Evolutionary conservation across 2,329 filamentous ascomycete genomes (phyloP).

Genomic region (Apiospora aurea): DNA sequence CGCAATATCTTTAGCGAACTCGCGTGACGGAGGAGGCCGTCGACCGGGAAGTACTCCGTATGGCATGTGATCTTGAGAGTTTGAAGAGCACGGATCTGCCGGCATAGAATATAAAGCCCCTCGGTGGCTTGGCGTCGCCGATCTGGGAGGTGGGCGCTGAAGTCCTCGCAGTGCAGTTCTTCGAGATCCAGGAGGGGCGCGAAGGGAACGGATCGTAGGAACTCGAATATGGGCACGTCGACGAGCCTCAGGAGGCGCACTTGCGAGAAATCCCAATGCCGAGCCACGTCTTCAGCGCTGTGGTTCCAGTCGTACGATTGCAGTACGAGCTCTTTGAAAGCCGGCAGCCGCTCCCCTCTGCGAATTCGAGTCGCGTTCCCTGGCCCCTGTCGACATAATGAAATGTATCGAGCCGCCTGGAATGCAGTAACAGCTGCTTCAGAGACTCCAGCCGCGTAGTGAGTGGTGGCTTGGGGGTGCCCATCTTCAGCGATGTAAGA

Average conservation of each 20-base stretch:
- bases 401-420: constrained; percentile 47
- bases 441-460: constrained; percentile 49
- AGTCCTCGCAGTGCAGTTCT: constrained; percentile 53
- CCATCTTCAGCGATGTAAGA: constrained; percentile 50
- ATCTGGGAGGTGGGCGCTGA: constrained; percentile 49
- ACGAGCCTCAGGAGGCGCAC: constrained; percentile 50
- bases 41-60: constrained; percentile 48
- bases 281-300: constrained; percentile 43
- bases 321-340: constrained; percentile 49
- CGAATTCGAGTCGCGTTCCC: constrained; percentile 53
- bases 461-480: constrained; percentile 48
- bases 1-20: constrained; percentile 46
- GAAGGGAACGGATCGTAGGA: constrained; percentile 51
- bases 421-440: constrained; percentile 50
- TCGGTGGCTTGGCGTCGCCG: constrained; percentile 48
- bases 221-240: constrained; percentile 53
- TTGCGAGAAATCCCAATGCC: constrained; percentile 56
- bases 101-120: constrained; percentile 48
- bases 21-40: constrained; percentile 49
- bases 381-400: constrained; percentile 53
- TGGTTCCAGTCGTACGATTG: constrained; percentile 60
- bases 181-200: constrained; percentile 46
- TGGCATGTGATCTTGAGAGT: constrained; percentile 52
- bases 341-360: constrained; percentile 50
- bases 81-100: constrained; percentile 46